Evolutionary conservation across 2,329 filamentous ascomycete species (phyloP).

Genomic region (Teratosphaeriaceae sp.): DNA sequence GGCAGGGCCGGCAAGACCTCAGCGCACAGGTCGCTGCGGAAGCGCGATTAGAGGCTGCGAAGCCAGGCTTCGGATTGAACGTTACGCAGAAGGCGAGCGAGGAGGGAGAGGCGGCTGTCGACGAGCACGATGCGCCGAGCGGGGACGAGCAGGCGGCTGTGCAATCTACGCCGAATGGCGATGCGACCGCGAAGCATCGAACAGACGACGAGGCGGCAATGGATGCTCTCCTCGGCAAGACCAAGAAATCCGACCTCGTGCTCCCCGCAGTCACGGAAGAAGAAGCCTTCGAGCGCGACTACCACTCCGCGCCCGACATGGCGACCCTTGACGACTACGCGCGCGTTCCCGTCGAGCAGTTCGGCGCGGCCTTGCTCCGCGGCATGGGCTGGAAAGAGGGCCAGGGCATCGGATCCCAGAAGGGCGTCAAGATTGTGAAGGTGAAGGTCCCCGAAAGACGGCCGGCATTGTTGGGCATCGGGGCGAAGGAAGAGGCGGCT

Average conservation of each 20-base stretch:
- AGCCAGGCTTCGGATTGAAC: constrained; percentile 49
- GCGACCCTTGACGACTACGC: constrained; percentile 80
- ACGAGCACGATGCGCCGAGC: constrained; percentile 22
- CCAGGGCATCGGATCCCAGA: constrained; percentile 50
- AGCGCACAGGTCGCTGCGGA: constrained; percentile 17
- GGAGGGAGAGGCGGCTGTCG: constrained; percentile 21
- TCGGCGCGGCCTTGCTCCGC: constrained; percentile 80
- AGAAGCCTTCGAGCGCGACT: constrained; percentile 45
- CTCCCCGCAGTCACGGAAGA: constrained; percentile 33
- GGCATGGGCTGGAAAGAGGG: constrained; percentile 92
- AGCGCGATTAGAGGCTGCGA: constrained; percentile 32
- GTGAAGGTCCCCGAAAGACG: constrained; percentile 60
- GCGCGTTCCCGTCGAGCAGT: constrained; percentile 86
- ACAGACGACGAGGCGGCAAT: constrained; percentile 54
- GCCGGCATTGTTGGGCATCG: constrained; percentile 78
- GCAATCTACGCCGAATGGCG: constrained; percentile 11
- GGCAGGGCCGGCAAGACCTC: constrained; percentile 18
- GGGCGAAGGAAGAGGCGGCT: constrained; percentile 68
- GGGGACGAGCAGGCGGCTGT: constrained; percentile 13
- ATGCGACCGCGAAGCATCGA: constrained; percentile 25
- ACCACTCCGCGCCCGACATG: constrained; percentile 64
- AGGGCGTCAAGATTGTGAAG: constrained; percentile 40
- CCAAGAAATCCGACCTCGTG: constrained; percentile 29
- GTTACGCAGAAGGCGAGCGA: constrained; percentile 32
- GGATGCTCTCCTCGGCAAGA: constrained; percentile 39